phyloP scores from a whole-genome alignment of 176 grass and related monocot species.

The Eremochloa ophiuroides region DNA sequence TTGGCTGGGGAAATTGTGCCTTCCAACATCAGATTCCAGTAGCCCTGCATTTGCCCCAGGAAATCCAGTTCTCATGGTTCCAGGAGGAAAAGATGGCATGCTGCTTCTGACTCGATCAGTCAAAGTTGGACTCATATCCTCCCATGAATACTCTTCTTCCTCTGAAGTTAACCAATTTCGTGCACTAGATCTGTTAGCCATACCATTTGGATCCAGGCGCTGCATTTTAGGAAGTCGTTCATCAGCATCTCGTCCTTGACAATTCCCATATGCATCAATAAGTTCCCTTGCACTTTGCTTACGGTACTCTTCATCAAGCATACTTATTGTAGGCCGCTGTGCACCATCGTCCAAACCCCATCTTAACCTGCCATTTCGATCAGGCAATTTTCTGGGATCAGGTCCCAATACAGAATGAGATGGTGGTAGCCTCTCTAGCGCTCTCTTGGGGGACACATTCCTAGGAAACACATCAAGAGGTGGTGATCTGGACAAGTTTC shows the following conservation, averaged over 20 bases:
- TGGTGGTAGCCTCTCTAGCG: constrained; percentile 36
- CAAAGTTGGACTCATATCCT: constrained; percentile 97
- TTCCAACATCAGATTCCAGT: constrained; percentile 49
- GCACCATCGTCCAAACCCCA: constrained; percentile 37
- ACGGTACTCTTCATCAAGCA: constrained; percentile 61
- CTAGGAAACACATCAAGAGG: constrained; percentile 49
- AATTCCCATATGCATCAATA: constrained; percentile 98
- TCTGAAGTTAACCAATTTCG: constrained; percentile 82
- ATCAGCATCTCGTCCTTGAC: constrained; percentile 52
- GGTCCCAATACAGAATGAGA: constrained; percentile 50
- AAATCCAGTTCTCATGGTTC: constrained; percentile 46
- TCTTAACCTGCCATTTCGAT: constrained; percentile 44
- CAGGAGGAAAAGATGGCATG: constrained; percentile 34
- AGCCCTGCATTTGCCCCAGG: constrained; percentile 40
- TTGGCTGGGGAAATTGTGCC: constrained; percentile 58
- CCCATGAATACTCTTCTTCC: constrained; percentile 95
- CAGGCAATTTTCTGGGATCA: constrained; percentile 42
- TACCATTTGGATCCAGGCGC: constrained; percentile 62
- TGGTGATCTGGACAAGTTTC: constrained; percentile 67
- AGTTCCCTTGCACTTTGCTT: constrained; percentile 79
- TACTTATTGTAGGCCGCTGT: constrained; percentile 25
- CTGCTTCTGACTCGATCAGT: constrained; percentile 52
- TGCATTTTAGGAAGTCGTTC: constrained; percentile 71
- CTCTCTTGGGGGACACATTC: constrained; percentile 41
- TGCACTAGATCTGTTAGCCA: constrained; percentile 35